Percentiles rank a stretch among this genome's conserved stretches.
Evolutionary conservation across 345 rosid species (phyloP).

Genomic region (Gossypium longicalyx): DNA sequence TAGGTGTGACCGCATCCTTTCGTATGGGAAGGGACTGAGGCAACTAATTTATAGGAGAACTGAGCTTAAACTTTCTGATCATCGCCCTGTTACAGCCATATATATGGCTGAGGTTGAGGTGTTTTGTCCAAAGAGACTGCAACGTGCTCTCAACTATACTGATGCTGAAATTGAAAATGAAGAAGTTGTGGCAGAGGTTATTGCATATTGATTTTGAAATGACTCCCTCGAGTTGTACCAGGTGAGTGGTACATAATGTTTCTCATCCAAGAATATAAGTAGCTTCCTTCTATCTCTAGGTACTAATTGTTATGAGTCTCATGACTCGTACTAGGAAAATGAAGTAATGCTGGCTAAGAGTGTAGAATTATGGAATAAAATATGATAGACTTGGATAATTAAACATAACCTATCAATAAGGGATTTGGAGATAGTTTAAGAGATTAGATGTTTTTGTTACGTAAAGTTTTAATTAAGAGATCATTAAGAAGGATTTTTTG

Average conservation of each 20-base stretch:
- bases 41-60: slow-evolving; percentile 60
- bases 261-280: not conserved
- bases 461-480: too few species aligned
- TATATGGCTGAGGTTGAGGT: slow-evolving; percentile 83
- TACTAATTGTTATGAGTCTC: too few species aligned
- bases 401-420: too few species aligned
- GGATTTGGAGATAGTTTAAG: too few species aligned
- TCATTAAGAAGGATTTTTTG: too few species aligned
- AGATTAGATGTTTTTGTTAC: too few species aligned
- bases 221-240: slow-evolving; percentile 24
- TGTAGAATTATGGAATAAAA: too few species aligned
- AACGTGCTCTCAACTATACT: slow-evolving; percentile 74
- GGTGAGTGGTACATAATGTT: slow-evolving; percentile 26
- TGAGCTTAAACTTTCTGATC: slow-evolving; percentile 82
- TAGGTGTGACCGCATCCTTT: slow-evolving; percentile 92
- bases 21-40: slow-evolving; percentile 74
- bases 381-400: too few species aligned
- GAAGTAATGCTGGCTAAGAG: not conserved
- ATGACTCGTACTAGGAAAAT: not conserved
- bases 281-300: not conserved
- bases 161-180: slow-evolving; percentile 76
- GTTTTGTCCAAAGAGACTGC: slow-evolving; percentile 67
- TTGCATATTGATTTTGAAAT: slow-evolving; percentile 29
- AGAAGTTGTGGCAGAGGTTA: slow-evolving; percentile 25
- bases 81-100: slow-evolving; percentile 86